Base-by-base conservation (phyloP, 164 flowering plant species). In the Umbellularia californica region DNA sequence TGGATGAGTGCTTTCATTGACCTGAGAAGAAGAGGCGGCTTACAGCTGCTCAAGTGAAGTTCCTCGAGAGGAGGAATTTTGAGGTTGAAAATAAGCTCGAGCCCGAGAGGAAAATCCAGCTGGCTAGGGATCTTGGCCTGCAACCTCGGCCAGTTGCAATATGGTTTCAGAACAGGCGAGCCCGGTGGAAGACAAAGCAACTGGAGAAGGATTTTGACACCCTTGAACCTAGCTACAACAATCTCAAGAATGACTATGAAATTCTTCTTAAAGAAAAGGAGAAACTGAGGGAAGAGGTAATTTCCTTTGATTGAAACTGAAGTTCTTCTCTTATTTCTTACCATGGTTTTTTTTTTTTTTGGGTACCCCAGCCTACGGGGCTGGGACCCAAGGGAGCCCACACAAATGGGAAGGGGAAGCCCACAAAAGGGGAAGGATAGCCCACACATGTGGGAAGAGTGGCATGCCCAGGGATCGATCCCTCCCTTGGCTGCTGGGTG, bases 11-110 rank as follows among this genome's bases (percentile, higher is more conserved):
- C 64, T 84, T 85, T 64, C 88, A 87, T 67, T 92, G 85, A 68
- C 86, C 92, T n/a, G 97, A 86, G 63, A 92, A 89, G 84, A 92
- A 92, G 84, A 86, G 95, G 83, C 81, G 95, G 65, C 89, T 92
- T 1, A 84, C 82, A 3, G 74, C 58, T 2, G 85, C 87, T 50
- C 97, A 92, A 77, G 88, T 90, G 65, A 82, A 84, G 79, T 87
- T 85, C 75, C 89, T 92, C 1, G 97, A 92, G 83, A 87, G 71
- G 77, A 88, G 71, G 77, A 88, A 79, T 66, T 92, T 92, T 50
- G 91, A 88, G 82, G 76, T 77, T 20, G 95, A 92, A 69, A 92
- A 92, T 83, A 92, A 89, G 85, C 93, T 92, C 17, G 95, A 92
- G 72, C 95, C 95, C 0, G 93, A 92, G 27, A 83, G 95, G 81